Base-by-base conservation (phyloP, 1,284 basidiomycete genomes). In the Bjerkandera adusta region DNA sequence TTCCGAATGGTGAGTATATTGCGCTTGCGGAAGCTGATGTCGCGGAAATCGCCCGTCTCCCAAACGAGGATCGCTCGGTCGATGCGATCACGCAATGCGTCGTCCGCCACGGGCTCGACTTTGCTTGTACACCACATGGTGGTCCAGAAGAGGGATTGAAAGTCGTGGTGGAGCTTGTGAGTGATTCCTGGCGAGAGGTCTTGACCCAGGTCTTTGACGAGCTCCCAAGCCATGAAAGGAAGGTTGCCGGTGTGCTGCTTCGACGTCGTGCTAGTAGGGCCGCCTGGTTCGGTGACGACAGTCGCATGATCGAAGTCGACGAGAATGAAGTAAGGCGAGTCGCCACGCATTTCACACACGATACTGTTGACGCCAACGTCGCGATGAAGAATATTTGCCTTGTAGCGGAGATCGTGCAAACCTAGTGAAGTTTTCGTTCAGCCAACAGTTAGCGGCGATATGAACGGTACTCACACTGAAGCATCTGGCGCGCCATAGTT, bases 331-430 rank as follows among this genome's bases (percentile, higher is more conserved):
- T 21, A 11, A 12, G 27, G 20, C 5, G 30, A 18, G 26, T 40
- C 50, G 8, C 24, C 48, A 4, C n/a, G 47, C 15, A n/a, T 15
- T 15, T 38, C 40, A 22, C 38, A 43, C 51, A 52, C 50, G 30
- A 52, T 43, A 27, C 47, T 52, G 30, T 41, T 46, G 26, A 29
- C n/a, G 33, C 48, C 47, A 39, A 52, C 39, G 32, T 50, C 51
- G 8, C 51, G 39, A 32, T 52, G 51, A 3, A 52, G 43, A 4
- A 52, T 52, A 2, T 34, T 11, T 3, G 48, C 51, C 18, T 38
- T 36, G 34, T 40, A 25, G 7, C 48, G 36, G 3, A 52, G 29
- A 29, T 43, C 38, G 20, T 52, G 33, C 5, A 52, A 25, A 34
- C 47, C 48, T 52, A 25, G 11, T 6, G 18, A 22, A 11, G 12